Evolutionary conservation across 345 rosid species (phyloP).

Genomic region (Crucihimalaya himalaica): DNA sequence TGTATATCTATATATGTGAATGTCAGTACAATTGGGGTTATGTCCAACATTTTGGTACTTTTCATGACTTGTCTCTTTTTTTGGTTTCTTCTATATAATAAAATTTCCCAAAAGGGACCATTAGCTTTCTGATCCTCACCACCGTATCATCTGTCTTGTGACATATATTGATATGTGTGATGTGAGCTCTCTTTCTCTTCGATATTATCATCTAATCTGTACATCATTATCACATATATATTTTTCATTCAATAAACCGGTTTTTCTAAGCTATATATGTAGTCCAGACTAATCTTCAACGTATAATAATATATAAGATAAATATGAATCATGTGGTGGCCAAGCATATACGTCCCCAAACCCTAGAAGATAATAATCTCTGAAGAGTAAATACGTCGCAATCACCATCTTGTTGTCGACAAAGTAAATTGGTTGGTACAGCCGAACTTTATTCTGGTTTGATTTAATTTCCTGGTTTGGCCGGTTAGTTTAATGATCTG

Average conservation of each 20-base stretch:
- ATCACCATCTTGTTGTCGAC: neutral
- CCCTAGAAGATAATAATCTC: neutral
- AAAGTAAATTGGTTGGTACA: neutral
- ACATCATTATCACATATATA: conserved; percentile 23
- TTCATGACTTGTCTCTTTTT: conserved; percentile 36
- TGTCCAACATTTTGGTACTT: conserved; percentile 39
- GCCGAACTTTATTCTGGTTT: neutral
- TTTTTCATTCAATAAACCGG: neutral
- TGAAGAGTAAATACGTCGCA: neutral
- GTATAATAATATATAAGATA: neutral
- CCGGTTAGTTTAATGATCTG: neutral
- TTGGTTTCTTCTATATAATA: conserved; percentile 30
- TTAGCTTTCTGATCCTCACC: conserved; percentile 31
- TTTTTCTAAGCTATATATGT: conserved; percentile 5
- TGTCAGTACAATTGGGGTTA: conserved; percentile 37
- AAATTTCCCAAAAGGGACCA: conserved; percentile 38
- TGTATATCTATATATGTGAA: conserved; percentile 24
- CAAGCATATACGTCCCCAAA: conserved; percentile 17
- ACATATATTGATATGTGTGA: conserved; percentile 24
- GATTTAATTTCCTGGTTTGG: neutral
- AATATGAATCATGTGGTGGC: conserved; percentile 24
- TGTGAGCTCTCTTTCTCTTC: conserved; percentile 21
- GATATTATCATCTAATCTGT: conserved; percentile 27
- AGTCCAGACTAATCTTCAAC: conserved; percentile 18
- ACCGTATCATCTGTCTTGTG: conserved; percentile 35